A percentile compares a stretch with the other conserved stretches of the same genome.
phyloP scores from a whole-genome alignment of 2,329 filamentous ascomycete species.

The Aspergillus persii region DNA sequence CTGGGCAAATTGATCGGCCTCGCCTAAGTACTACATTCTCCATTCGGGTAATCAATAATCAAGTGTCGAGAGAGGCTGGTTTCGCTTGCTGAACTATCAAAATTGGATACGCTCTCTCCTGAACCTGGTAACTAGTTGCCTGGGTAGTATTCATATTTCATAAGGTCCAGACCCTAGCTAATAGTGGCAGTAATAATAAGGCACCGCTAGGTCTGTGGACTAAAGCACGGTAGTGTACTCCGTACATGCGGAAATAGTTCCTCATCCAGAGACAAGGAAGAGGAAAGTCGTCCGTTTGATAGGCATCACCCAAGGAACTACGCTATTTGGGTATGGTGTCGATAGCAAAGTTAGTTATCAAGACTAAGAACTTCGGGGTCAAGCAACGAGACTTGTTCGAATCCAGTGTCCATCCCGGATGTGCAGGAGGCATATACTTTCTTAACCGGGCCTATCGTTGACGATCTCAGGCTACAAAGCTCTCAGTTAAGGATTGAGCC shows the following conservation, averaged over 20 bases:
- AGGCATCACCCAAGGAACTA: not conserved
- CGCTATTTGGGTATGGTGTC: not conserved
- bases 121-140: not conserved
- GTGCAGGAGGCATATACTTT: not conserved
- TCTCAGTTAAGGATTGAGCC: not conserved
- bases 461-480: not conserved
- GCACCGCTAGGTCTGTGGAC: not conserved
- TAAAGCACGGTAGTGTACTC: not conserved
- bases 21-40: not conserved
- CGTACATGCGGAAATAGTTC: not conserved
- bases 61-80: not conserved
- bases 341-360: not conserved
- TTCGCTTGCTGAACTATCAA: not conserved
- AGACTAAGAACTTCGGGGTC: not conserved
- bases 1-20: constrained; percentile 5
- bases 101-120: not conserved
- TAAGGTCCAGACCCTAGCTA: not conserved
- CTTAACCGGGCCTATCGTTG: not conserved
- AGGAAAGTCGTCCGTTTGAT: constrained; percentile 4
- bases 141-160: not conserved
- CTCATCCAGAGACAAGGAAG: not conserved
- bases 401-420: not conserved
- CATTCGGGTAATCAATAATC: not conserved
- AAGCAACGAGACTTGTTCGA: not conserved
- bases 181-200: not conserved